Percentiles rank a stretch among this genome's conserved stretches.
phyloP scores from a whole-genome alignment of 1,284 basidiomycete genomes.

The Prillingera fragicola region DNA sequence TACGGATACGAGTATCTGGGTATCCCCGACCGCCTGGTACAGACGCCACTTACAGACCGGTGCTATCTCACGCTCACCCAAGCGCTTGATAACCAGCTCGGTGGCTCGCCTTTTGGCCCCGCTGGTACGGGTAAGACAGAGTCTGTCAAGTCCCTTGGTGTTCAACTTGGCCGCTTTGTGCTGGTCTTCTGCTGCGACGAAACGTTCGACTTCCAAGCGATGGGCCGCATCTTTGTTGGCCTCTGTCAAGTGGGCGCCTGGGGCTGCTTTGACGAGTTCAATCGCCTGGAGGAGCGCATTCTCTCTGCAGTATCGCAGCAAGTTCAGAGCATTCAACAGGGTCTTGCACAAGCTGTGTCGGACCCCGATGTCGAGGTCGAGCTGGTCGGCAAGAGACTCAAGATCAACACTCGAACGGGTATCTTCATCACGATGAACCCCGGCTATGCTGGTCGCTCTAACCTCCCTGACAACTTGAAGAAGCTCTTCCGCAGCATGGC shows the following conservation, averaged over 20 bases:
- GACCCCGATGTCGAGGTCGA: slow-evolving; percentile 87
- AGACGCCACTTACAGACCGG: slow-evolving; percentile 96
- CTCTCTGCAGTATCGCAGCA: slow-evolving; percentile 98
- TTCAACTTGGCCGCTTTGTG: slow-evolving; percentile 94
- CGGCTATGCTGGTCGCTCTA: slow-evolving; percentile 92
- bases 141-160: slow-evolving; percentile 96
- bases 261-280: slow-evolving; percentile 98
- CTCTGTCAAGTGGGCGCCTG: slow-evolving; percentile 98
- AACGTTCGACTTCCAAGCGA: slow-evolving; percentile 99
- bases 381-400: slow-evolving; percentile 88
- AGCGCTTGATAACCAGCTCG: slow-evolving; percentile 87
- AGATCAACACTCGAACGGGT: slow-evolving; percentile 91
- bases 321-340: slow-evolving; percentile 97
- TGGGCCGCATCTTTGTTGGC: slow-evolving; percentile 98
- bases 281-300: slow-evolving; percentile 95
- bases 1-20: slow-evolving; percentile 99
- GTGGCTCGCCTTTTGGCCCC: slow-evolving; percentile 95
- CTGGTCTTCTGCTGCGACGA: slow-evolving; percentile 99
- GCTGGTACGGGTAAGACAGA: slow-evolving; percentile 99
- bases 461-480: slow-evolving; percentile 91
- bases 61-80: slow-evolving; percentile 96
- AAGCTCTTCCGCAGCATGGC: slow-evolving; percentile 69
- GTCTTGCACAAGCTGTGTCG: slow-evolving; percentile 70
- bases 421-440: slow-evolving; percentile 98
- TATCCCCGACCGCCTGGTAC: slow-evolving; percentile 92